Evolutionary conservation across 257 asterid genomes (phyloP).

Genomic region (Gentiana macrophylla): DNA sequence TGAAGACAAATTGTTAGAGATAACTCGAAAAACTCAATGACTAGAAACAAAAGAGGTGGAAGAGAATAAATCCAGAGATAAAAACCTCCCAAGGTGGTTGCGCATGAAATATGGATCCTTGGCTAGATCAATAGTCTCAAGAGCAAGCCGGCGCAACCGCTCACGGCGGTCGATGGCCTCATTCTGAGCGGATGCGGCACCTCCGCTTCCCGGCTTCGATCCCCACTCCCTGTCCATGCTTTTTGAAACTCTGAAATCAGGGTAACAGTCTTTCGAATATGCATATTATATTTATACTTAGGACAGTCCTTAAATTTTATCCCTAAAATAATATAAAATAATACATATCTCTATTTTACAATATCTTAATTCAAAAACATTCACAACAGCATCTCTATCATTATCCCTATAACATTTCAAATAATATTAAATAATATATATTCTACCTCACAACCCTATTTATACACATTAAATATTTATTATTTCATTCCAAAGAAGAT

Average conservation of each 20-base stretch:
- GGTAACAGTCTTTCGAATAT: too few relatives aligned
- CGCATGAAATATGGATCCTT: conserved; percentile 99
- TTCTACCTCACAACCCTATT: too few relatives aligned
- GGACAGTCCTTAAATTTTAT: too few relatives aligned
- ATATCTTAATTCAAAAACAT: too few relatives aligned
- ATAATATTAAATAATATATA: too few relatives aligned
- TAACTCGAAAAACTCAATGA: not conserved
- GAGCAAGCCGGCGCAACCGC: conserved; percentile 82
- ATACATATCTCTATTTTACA: too few relatives aligned
- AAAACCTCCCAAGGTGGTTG: conserved; percentile 86
- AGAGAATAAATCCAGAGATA: conserved; percentile 6
- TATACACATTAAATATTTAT: too few relatives aligned
- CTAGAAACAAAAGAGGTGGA: not conserved
- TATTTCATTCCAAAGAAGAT: too few relatives aligned
- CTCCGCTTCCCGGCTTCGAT: conserved; percentile 98
- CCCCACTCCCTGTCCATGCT: conserved; percentile 97
- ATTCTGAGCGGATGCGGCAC: conserved; percentile 94
- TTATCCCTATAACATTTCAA: too few relatives aligned
- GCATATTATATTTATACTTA: too few relatives aligned
- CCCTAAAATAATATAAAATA: too few relatives aligned
- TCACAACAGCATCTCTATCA: too few relatives aligned
- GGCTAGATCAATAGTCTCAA: conserved; percentile 89
- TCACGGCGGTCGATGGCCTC: conserved; percentile 98
- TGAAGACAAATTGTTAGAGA: conserved; percentile 10
- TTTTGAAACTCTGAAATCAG: not conserved